phyloP scores from a whole-genome alignment of 345 rosid genomes.

The Abelmoschus esculentus region DNA sequence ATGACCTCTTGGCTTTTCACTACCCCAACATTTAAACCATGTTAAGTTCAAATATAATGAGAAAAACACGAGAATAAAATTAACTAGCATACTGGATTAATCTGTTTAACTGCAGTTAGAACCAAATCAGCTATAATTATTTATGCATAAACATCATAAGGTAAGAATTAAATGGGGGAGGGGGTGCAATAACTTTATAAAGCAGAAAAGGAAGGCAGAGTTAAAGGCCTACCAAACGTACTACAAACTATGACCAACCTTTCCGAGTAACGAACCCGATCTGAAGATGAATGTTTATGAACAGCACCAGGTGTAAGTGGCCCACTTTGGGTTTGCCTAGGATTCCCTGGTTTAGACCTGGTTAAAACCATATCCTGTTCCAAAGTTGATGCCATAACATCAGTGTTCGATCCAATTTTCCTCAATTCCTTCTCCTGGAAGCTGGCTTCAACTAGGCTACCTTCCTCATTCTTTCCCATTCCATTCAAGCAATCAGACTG shows the following conservation, averaged over 20 bases:
- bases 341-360: conserved; percentile 43
- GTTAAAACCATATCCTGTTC: conserved; percentile 40
- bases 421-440: conserved; percentile 30
- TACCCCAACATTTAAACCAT: conserved; percentile 1
- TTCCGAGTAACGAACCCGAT: conserved; percentile 46
- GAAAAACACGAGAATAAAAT: not conserved
- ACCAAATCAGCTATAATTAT: not conserved
- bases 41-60: not conserved
- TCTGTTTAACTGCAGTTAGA: not conserved
- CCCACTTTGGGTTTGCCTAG: conserved; percentile 83
- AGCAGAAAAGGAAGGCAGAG: not conserved
- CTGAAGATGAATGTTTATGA: conserved; percentile 51
- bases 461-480: conserved; percentile 46
- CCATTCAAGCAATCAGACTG: conserved; percentile 31
- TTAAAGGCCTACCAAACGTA: not conserved
- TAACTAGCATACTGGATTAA: not conserved
- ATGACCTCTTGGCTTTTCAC: not conserved
- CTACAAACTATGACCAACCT: conserved; percentile 40
- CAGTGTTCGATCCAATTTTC: conserved; percentile 43
- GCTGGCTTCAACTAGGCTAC: conserved; percentile 32
- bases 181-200: not conserved
- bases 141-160: not conserved
- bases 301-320: conserved; percentile 62
- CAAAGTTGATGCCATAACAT: conserved; percentile 37
- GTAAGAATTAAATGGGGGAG: not conserved